phyloP scores from a whole-genome alignment of 768 basidiomycete species.

The Trametes maxima region DNA sequence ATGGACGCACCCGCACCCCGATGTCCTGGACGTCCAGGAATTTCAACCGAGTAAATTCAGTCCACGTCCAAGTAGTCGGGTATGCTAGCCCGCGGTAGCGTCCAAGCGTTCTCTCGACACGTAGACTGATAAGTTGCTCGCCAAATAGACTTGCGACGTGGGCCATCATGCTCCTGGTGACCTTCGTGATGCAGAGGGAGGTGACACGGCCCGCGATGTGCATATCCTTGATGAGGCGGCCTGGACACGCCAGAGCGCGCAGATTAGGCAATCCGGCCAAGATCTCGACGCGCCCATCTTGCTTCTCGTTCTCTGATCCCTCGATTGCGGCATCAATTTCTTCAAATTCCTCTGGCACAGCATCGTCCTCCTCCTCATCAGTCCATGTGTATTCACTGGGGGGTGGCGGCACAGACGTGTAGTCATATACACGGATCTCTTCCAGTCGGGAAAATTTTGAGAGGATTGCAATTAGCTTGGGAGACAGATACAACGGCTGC shows the following conservation, averaged over 20 bases:
- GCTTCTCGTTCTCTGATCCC: too few relatives aligned
- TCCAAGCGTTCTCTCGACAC: neutral
- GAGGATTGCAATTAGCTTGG: neutral
- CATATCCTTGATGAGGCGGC: neutral
- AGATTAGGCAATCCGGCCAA: neutral
- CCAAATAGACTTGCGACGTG: neutral
- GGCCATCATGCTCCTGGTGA: neutral
- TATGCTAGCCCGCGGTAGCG: neutral
- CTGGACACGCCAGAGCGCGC: conserved; percentile 1
- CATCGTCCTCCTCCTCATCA: neutral
- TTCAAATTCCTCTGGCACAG: too few relatives aligned
- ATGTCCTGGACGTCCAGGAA: neutral
- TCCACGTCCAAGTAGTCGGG: neutral
- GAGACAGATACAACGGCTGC: neutral
- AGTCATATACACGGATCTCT: neutral
- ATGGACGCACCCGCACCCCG: neutral
- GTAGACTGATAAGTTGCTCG: conserved; percentile 2
- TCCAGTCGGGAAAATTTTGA: neutral
- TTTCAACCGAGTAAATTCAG: neutral
- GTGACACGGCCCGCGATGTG: neutral
- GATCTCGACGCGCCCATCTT: neutral
- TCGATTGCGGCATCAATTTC: too few relatives aligned
- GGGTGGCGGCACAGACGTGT: neutral
- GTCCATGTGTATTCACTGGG: neutral
- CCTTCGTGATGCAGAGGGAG: neutral